These are phyloP conservation scores for Cryptococcus deneoformans DNA, from an alignment of 1,284 basidiomycete genomes.

Conservation along the genomic window DNA sequence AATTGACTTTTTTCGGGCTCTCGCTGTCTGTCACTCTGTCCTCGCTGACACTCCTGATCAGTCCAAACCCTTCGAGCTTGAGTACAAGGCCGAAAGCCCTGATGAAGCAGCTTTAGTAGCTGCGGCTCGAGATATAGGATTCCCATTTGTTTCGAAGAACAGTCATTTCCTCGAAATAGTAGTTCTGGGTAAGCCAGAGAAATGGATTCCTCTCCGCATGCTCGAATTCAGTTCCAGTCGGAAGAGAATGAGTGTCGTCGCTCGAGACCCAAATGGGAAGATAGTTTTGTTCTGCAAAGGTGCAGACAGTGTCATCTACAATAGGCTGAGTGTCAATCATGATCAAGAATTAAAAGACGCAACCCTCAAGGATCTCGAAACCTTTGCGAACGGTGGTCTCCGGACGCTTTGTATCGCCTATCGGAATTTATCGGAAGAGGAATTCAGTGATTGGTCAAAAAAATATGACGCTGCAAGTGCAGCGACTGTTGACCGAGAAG, in stretches of 20 bases:
- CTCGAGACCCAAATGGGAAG: constrained; percentile 75
- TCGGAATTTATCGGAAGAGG: constrained; percentile 72
- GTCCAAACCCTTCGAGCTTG: constrained; percentile 63
- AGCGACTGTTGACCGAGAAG: constrained; percentile 74
- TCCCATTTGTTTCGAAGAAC: constrained; percentile 78
- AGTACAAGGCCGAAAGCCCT: constrained; percentile 88
- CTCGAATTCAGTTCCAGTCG: constrained; percentile 92
- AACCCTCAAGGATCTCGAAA: constrained; percentile 84
- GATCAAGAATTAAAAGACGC: constrained; percentile 69
- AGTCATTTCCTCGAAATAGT: constrained; percentile 82
- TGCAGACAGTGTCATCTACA: constrained; percentile 94
- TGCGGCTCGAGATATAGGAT: constrained; percentile 88
- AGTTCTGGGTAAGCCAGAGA: constrained; percentile 83
- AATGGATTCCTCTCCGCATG: constrained; percentile 72
- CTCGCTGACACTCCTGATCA: constrained; percentile 68
- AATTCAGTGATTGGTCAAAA: constrained; percentile 71
- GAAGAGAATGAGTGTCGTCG: constrained; percentile 90
- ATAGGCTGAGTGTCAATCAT: constrained; percentile 71
- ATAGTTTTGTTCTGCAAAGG: constrained; percentile 90
- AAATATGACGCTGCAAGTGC: constrained; percentile 77
- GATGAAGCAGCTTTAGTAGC: constrained; percentile 93
- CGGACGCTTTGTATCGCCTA: constrained; percentile 90
- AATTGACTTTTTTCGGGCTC: constrained; percentile 58
- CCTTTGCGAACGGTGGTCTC: constrained; percentile 88
- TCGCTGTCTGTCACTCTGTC: constrained; percentile 90